A percentile compares a stretch with the other conserved stretches of the same genome.
phyloP scores from a whole-genome alignment of 805 yeast genomes.

The Candida pseudoglaebosa region DNA sequence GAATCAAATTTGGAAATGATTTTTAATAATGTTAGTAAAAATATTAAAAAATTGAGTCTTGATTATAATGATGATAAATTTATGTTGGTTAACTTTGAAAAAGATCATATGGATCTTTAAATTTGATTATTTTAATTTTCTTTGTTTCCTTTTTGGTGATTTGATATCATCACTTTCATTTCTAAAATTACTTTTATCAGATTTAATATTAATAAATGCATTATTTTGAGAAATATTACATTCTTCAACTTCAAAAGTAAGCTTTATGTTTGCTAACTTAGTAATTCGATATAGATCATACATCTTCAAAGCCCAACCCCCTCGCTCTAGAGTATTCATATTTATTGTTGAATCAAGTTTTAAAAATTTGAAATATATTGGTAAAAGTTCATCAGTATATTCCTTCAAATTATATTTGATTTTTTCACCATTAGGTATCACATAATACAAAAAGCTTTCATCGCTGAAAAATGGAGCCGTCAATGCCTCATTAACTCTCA shows the following conservation, averaged over 20 bases:
- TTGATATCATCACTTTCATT: constrained; percentile 4
- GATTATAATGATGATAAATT: constrained; percentile 30
- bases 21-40: constrained; percentile 25
- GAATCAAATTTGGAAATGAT: constrained; percentile 30
- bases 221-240: constrained; percentile 7
- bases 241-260: constrained; percentile 16
- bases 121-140: constrained; percentile 1
- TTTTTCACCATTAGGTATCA: constrained; percentile 24
- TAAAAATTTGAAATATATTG: constrained; percentile 16
- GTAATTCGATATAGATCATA: constrained; percentile 22
- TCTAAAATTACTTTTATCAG: constrained; percentile 1
- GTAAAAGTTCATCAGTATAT: constrained; percentile 34
- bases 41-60: constrained; percentile 26
- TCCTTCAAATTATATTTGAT: constrained; percentile 42
- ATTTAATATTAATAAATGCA: constrained; percentile 2
- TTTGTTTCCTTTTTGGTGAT: constrained; percentile 3
- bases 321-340: constrained; percentile 23
- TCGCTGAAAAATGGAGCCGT: constrained; percentile 49
- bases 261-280: constrained; percentile 12
- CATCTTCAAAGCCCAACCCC: constrained; percentile 37
- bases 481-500: constrained; percentile 13
- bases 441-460: constrained; percentile 38
- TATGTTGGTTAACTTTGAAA: constrained; percentile 34
- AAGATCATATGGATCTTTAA: constrained; percentile 28
- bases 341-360: constrained; percentile 2